Conservation (phyloP, 208 protist genomes). For the Trypanosoma conorhini region DNA sequence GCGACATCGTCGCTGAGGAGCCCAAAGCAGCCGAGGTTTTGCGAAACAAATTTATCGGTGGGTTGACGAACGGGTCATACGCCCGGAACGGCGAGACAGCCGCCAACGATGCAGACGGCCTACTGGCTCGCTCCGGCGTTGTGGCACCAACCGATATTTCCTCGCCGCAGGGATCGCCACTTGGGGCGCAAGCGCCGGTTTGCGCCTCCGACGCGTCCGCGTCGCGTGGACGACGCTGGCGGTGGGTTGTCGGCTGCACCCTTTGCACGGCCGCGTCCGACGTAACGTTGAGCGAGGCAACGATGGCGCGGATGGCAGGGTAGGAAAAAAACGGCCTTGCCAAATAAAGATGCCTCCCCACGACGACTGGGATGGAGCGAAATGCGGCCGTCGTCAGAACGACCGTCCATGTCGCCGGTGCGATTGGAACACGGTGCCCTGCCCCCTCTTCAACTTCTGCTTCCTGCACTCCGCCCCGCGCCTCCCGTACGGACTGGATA, state of each 20-base stretch:
- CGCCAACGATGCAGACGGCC: neutral
- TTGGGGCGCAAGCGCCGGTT: neutral
- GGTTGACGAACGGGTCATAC: slow-evolving; percentile 25
- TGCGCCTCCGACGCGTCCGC: neutral
- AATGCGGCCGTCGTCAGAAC: slow-evolving; percentile 44
- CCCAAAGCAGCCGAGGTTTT: neutral
- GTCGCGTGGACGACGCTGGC: slow-evolving; percentile 5
- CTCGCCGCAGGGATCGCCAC: neutral
- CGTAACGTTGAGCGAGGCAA: slow-evolving; percentile 64
- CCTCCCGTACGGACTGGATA: neutral
- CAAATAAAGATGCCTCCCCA: slow-evolving; percentile 57
- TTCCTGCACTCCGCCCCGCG: neutral
- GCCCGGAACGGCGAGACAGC: slow-evolving; percentile 14
- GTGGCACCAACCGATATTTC: slow-evolving; percentile 2
- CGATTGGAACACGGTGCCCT: neutral
- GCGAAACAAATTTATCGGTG: slow-evolving; percentile 11
- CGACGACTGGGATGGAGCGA: slow-evolving; percentile 30
- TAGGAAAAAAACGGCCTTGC: slow-evolving; percentile 53
- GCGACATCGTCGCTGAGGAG: neutral
- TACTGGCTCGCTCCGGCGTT: slow-evolving; percentile 13
- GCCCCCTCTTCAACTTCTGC: slow-evolving; percentile 1
- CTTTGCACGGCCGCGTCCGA: slow-evolving; percentile 39
- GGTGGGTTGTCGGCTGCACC: neutral
- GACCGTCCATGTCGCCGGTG: slow-evolving; percentile 39
- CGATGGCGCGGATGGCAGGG: slow-evolving; percentile 28